These are phyloP conservation scores for Phytophthora uliginosa DNA, from an alignment of 352 stramenopile species.

Conservation along the genomic window DNA sequence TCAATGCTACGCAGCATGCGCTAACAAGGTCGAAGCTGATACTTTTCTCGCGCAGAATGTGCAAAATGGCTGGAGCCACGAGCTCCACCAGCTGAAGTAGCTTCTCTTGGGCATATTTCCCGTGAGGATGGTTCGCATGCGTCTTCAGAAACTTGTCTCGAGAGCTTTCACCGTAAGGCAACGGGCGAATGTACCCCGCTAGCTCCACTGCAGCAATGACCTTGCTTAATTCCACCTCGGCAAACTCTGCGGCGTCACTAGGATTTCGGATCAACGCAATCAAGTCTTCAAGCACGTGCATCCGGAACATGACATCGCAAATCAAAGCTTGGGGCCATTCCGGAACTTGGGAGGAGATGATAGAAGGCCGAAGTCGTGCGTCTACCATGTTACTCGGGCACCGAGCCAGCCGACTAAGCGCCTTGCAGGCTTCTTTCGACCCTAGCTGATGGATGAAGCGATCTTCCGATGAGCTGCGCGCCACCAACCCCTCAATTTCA, in stretches of 20 bases:
- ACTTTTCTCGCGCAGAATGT: constrained; percentile 66
- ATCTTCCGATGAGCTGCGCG: constrained; percentile 36
- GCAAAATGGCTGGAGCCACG: constrained; percentile 62
- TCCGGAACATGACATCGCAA: constrained; percentile 66
- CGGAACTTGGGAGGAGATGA: constrained; percentile 59
- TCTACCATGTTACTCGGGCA: constrained; percentile 57
- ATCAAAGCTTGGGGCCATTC: constrained; percentile 70
- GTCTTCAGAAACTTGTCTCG: constrained; percentile 55
- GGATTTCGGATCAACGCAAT: constrained; percentile 57
- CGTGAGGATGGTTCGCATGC: constrained; percentile 36
- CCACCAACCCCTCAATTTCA: constrained; percentile 58
- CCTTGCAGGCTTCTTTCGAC: constrained; percentile 66
- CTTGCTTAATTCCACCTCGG: constrained; percentile 46
- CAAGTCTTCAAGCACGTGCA: constrained; percentile 81
- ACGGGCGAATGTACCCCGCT: constrained; percentile 63
- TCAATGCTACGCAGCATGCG: constrained; percentile 67
- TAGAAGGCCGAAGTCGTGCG: constrained; percentile 48
- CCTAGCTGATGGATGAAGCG: constrained; percentile 59
- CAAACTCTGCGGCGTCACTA: constrained; percentile 62
- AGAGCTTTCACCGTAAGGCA: constrained; percentile 62
- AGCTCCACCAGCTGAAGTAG: constrained; percentile 59
- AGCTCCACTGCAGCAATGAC: constrained; percentile 69
- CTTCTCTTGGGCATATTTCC: constrained; percentile 53
- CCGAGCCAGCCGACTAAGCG: constrained; percentile 58
- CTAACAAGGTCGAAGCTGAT: constrained; percentile 42